Conservation (phyloP, 345 rosid genomes). For the Ceriops zippeliana region DNA sequence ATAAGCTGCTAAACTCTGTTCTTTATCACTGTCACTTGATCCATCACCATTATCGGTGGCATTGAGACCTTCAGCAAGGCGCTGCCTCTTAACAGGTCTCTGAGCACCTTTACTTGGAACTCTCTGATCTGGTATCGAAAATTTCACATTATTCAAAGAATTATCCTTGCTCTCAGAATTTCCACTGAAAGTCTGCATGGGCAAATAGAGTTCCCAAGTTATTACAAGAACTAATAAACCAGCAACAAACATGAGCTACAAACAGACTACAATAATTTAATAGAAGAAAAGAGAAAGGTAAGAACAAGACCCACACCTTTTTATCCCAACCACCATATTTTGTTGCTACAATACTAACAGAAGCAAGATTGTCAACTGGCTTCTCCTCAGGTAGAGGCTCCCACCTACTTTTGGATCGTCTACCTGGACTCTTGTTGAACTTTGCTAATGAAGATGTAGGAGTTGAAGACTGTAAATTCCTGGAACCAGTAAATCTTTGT, state of each 20-base stretch:
- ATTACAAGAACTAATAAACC: slow-evolving; percentile 1
- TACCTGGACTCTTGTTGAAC: slow-evolving; percentile 60
- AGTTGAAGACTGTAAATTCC: slow-evolving; percentile 37
- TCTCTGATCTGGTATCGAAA: slow-evolving; percentile 45
- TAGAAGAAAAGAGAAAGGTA: not conserved
- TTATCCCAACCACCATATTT: slow-evolving; percentile 61
- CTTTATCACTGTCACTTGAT: slow-evolving; percentile 97
- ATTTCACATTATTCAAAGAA: slow-evolving; percentile 37
- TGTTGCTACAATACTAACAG: slow-evolving; percentile 34
- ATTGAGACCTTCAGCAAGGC: slow-evolving; percentile 43
- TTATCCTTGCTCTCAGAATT: slow-evolving; percentile 49
- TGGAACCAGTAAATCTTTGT: slow-evolving; percentile 6
- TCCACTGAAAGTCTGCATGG: slow-evolving; percentile 43
- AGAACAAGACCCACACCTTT: slow-evolving; percentile 43
- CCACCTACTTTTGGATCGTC: slow-evolving; percentile 93
- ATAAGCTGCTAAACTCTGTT: slow-evolving; percentile 61
- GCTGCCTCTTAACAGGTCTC: slow-evolving; percentile 77
- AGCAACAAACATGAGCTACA: not conserved
- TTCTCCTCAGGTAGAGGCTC: slow-evolving; percentile 85
- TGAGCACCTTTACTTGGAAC: slow-evolving; percentile 45
- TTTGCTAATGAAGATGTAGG: slow-evolving; percentile 34
- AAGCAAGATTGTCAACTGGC: slow-evolving; percentile 40
- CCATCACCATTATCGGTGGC: slow-evolving; percentile 59
- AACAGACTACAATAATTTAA: not conserved
- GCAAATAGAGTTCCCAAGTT: slow-evolving; percentile 6